A percentile compares a stretch with the other conserved stretches of the same genome.
These are phyloP conservation scores for Saccharomyces hybrid DNA, from an alignment of 1,139 yeast species.

Conservation along the genomic window DNA sequence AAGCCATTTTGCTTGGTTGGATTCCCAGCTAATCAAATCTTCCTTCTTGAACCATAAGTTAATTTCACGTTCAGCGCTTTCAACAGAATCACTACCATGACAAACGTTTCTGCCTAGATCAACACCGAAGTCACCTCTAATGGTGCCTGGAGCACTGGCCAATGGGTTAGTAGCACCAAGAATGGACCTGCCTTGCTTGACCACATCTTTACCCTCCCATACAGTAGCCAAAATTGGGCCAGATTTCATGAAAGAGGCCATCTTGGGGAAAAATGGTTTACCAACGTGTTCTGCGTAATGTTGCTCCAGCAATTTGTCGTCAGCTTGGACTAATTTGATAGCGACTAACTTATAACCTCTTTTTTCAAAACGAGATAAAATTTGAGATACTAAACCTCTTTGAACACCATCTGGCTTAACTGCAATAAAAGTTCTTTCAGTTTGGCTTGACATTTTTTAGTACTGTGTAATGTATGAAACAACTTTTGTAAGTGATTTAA, in stretches of 20 bases:
- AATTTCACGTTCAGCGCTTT: slow-evolving; percentile 93
- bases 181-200: slow-evolving; percentile 95
- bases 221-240: slow-evolving; percentile 99
- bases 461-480: background rate
- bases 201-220: slow-evolving; percentile 99
- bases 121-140: slow-evolving; percentile 93
- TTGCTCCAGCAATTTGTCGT: slow-evolving; percentile 79
- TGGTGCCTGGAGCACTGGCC: slow-evolving; percentile 96
- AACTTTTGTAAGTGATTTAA: background rate
- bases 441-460: slow-evolving; percentile 10
- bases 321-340: slow-evolving; percentile 83
- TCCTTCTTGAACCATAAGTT: slow-evolving; percentile 97
- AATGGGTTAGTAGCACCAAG: slow-evolving; percentile 99
- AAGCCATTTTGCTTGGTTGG: slow-evolving; percentile 78
- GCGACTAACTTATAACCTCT: slow-evolving; percentile 97
- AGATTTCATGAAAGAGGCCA: slow-evolving; percentile 91
- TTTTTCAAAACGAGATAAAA: slow-evolving; percentile 90
- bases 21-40: slow-evolving; percentile 89
- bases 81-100: slow-evolving; percentile 99
- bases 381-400: slow-evolving; percentile 89
- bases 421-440: slow-evolving; percentile 97
- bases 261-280: slow-evolving; percentile 96
- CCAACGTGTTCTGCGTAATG: slow-evolving; percentile 93
- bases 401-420: slow-evolving; percentile 99
- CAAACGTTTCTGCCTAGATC: slow-evolving; percentile 99